Percentiles rank a stretch among this genome's conserved stretches.
phyloP scores from a whole-genome alignment of 2,329 filamentous ascomycete genomes.

The Aspergillus pseudonomiae region DNA sequence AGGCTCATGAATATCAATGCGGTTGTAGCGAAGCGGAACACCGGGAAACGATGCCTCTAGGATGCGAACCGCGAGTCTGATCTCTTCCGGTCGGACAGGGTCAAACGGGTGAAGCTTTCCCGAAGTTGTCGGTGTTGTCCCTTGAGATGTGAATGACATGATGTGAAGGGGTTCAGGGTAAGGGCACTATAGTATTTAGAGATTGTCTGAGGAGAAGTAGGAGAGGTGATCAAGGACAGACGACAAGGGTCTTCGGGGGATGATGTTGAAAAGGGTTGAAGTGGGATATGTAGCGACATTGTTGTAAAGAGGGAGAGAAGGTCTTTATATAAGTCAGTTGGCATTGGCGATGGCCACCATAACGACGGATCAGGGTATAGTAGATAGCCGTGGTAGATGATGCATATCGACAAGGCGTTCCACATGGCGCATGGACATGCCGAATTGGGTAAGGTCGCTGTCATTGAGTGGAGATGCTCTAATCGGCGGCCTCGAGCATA shows the following conservation, averaged over 20 bases:
- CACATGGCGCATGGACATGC: slow-evolving; percentile 32
- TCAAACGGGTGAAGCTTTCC: slow-evolving; percentile 41
- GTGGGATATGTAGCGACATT: neutral
- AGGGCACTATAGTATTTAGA: neutral
- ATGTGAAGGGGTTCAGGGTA: neutral
- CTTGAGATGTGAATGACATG: slow-evolving; percentile 20
- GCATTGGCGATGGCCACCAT: neutral
- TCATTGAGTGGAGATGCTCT: neutral
- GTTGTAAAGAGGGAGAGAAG: neutral
- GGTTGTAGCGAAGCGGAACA: slow-evolving; percentile 59
- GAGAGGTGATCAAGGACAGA: neutral
- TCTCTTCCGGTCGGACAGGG: slow-evolving; percentile 41
- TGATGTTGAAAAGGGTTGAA: neutral
- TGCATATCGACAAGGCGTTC: neutral
- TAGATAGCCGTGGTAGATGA: neutral
- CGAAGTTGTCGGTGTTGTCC: slow-evolving; percentile 8
- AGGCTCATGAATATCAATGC: slow-evolving; percentile 67
- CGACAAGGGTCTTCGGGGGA: neutral
- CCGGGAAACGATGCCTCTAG: slow-evolving; percentile 40
- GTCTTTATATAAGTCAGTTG: slow-evolving; percentile 1
- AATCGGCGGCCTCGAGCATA: neutral
- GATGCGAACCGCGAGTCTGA: slow-evolving; percentile 39
- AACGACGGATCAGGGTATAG: neutral
- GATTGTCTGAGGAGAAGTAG: neutral
- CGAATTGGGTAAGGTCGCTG: slow-evolving; percentile 24